phyloP scores from a whole-genome alignment of 2,329 filamentous ascomycete species.

The Cladosporium sp. region DNA sequence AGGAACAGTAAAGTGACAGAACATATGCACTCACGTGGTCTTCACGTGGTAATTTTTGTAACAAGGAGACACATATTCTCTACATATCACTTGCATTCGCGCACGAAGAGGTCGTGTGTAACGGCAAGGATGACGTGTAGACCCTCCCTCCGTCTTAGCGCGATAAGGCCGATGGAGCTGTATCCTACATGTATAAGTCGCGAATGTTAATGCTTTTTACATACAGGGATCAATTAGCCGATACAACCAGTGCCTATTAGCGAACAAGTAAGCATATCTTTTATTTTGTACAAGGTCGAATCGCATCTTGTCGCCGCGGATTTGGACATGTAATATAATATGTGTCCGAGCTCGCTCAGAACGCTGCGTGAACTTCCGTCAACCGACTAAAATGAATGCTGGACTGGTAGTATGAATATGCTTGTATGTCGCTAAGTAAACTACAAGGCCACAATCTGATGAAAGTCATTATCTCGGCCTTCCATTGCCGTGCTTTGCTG shows the following conservation, averaged over 20 bases:
- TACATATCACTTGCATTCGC: background rate
- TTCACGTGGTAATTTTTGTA: background rate
- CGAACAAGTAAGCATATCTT: too few species aligned
- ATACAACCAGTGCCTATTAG: too few species aligned
- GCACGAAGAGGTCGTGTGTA: background rate
- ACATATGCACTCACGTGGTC: background rate
- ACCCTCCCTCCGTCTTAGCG: background rate
- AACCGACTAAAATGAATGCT: background rate
- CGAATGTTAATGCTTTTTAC: background rate
- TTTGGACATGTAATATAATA: too few species aligned
- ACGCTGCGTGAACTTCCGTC: too few species aligned
- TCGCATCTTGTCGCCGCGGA: too few species aligned
- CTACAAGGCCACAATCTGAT: background rate
- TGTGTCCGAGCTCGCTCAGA: too few species aligned
- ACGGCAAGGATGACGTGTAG: slow-evolving; percentile 2
- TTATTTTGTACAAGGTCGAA: too few species aligned
- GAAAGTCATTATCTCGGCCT: background rate
- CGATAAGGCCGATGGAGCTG: background rate
- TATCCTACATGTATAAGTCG: background rate
- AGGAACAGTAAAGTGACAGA: background rate
- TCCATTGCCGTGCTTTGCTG: slow-evolving; percentile 9
- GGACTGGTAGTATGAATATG: background rate
- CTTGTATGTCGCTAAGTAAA: background rate
- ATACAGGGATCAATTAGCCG: background rate
- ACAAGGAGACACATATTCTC: background rate